Base-by-base conservation (phyloP, 345 rosid species). In the Psidium guajava region DNA sequence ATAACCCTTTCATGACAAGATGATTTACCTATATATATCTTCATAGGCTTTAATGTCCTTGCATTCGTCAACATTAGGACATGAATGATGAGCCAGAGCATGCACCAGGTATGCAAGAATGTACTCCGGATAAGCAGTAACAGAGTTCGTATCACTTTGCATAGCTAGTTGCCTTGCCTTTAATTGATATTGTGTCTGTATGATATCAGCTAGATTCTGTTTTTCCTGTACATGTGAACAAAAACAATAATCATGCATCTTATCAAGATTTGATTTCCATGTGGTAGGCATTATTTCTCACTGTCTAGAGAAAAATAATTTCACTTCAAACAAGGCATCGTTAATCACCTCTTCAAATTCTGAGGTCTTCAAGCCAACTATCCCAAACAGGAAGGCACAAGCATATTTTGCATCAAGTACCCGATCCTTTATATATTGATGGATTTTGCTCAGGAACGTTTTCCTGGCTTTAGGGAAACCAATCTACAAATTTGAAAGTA, bases 401-500 rank as follows among this genome's bases (percentile, higher is more conserved):
- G 94, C 98, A 91, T 96, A 97, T 90, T 93, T 97, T 64, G 93
- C 92, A 89, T 96, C 99, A 91, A 96, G 87, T 87, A 91, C 91
- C 40, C 97, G 92, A 85, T 97, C 99, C 93, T 96, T 96, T 83
- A 95, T 85, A 88, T 95, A 96, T 85, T 96, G 98, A 90, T 97
- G 94, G 87, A 97, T 95, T 93, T 97, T 97, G 90, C 88, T 87
- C 56, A 97, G 93, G 87, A 96, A 93, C 73, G 88, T 85, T 87
- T 92, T 95, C 90, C 90, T 94, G 88, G 94, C 99, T 91, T 90
- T 91, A 73, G 97, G 92, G 87, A 93, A 96, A 85, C 96, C 88
- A 87, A 92, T 91, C 99, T 97, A 89, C 87, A 91, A 49, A 82
- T 58, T 84, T 54, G 86, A 44, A 80, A 85, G 24, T 20, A 13